phyloP scores from a whole-genome alignment of 768 basidiomycete genomes.

The Austroboletus festivus region DNA sequence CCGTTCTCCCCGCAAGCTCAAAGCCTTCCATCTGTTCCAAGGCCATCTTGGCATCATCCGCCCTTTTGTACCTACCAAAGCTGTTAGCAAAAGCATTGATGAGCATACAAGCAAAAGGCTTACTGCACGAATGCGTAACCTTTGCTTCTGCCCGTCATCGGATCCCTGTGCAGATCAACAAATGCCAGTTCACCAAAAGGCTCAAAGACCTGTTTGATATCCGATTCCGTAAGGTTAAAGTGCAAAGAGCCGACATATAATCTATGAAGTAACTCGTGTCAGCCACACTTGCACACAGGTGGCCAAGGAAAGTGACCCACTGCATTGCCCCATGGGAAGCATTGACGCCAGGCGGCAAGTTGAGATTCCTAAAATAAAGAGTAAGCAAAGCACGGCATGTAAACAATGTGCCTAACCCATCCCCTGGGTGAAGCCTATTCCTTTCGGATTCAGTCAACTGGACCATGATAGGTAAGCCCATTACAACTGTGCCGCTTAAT shows the following conservation, averaged over 20 bases:
- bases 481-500: slow-evolving; percentile 91
- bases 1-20: slow-evolving; percentile 91
- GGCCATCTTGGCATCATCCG: slow-evolving; percentile 95
- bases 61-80: slow-evolving; percentile 71
- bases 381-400: slow-evolving; percentile 10
- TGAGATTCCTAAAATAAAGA: slow-evolving; percentile 56
- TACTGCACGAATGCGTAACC: slow-evolving; percentile 98
- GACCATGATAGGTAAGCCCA: slow-evolving; percentile 97
- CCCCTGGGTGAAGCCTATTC: slow-evolving; percentile 84
- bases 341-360: slow-evolving; percentile 80
- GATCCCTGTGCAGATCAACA: slow-evolving; percentile 96
- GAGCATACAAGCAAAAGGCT: slow-evolving; percentile 24
- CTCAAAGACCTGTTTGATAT: slow-evolving; percentile 98
- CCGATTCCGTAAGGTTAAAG: slow-evolving; percentile 94
- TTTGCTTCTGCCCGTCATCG: slow-evolving; percentile 92
- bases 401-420: slow-evolving; percentile 54
- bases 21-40: slow-evolving; percentile 99
- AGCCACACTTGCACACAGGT: slow-evolving; percentile 8
- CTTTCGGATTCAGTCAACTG: slow-evolving; percentile 97
- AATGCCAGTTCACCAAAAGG: slow-evolving; percentile 98
- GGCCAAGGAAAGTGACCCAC: slow-evolving; percentile 44
- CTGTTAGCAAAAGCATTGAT: slow-evolving; percentile 2
- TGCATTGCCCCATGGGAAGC: slow-evolving; percentile 83
- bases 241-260: slow-evolving; percentile 96
- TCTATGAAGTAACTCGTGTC: slow-evolving; percentile 38